Percentiles rank a stretch among this genome's conserved stretches.
phyloP scores from a whole-genome alignment of 2,329 filamentous ascomycete species.

The Ophiostoma perfectum region DNA sequence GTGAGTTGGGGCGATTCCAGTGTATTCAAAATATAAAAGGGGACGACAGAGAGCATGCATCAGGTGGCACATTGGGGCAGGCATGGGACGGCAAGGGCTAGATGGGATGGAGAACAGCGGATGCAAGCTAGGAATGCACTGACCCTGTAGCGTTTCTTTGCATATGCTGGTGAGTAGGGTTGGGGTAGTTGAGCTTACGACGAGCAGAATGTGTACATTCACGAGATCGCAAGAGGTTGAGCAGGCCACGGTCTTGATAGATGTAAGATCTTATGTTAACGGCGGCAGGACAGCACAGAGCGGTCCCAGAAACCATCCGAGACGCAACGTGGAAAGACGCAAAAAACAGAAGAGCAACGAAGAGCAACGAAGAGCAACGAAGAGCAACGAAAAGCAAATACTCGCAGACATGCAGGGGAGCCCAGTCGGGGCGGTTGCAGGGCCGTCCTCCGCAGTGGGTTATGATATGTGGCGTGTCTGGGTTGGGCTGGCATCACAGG shows the following conservation, averaged over 20 bases:
- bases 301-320: too few relatives aligned
- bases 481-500: not conserved
- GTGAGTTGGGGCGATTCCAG: too few relatives aligned
- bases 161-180: not conserved
- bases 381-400: not conserved
- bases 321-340: not conserved
- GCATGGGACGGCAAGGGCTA: slow-evolving; percentile 6
- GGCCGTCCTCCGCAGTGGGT: not conserved
- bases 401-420: not conserved
- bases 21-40: not conserved
- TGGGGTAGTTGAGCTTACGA: too few relatives aligned
- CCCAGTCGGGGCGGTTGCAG: not conserved
- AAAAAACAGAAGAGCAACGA: not conserved
- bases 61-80: not conserved
- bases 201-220: too few relatives aligned
- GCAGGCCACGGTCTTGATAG: too few relatives aligned
- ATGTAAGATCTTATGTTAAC: too few relatives aligned
- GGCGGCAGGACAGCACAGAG: too few relatives aligned
- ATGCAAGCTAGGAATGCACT: not conserved
- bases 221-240: too few relatives aligned
- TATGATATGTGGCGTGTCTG: not conserved
- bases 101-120: not conserved
- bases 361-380: not conserved
- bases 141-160: not conserved
- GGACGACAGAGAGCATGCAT: not conserved